These are phyloP conservation scores for Lasiosphaeris hirsuta DNA, from an alignment of 495 filamentous ascomycete species.

Conservation along the genomic window DNA sequence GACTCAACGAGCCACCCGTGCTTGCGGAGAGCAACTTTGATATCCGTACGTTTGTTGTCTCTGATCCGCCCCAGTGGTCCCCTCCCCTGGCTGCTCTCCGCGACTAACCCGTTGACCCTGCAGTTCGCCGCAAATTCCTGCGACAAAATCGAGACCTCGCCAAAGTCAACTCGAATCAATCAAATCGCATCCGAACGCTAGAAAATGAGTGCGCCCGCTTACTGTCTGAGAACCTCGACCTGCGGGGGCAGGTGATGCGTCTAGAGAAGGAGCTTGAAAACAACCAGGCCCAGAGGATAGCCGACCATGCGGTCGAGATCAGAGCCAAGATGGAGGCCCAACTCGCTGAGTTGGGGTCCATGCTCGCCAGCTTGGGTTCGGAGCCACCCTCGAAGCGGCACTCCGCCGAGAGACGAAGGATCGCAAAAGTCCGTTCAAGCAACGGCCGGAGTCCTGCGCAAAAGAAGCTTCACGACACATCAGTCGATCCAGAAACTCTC, in stretches of 20 bases:
- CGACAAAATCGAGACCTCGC: conserved; percentile 95
- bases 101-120: conserved; percentile 13
- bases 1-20: conserved; percentile 78
- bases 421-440: conserved; percentile 29
- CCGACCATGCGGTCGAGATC: conserved; percentile 63
- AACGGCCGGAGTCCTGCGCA: conserved; percentile 37
- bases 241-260: conserved; percentile 74
- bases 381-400: conserved; percentile 42
- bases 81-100: background rate
- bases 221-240: conserved; percentile 79
- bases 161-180: conserved; percentile 84
- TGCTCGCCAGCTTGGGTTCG: conserved; percentile 61
- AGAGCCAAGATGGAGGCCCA: conserved; percentile 69
- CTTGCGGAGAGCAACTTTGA: conserved; percentile 69
- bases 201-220: conserved; percentile 82
- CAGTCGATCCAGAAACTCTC: conserved; percentile 50
- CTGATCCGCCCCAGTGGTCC: background rate
- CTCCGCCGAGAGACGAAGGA: conserved; percentile 32
- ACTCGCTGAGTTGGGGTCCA: conserved; percentile 59
- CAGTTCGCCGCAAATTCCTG: conserved; percentile 82
- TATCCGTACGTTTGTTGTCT: conserved; percentile 57
- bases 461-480: conserved; percentile 44
- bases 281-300: conserved; percentile 41
- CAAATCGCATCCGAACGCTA: conserved; percentile 79
- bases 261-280: conserved; percentile 63